phyloP scores from a whole-genome alignment of 2,329 filamentous ascomycete species.

The Beauveria pseudobassiana region DNA sequence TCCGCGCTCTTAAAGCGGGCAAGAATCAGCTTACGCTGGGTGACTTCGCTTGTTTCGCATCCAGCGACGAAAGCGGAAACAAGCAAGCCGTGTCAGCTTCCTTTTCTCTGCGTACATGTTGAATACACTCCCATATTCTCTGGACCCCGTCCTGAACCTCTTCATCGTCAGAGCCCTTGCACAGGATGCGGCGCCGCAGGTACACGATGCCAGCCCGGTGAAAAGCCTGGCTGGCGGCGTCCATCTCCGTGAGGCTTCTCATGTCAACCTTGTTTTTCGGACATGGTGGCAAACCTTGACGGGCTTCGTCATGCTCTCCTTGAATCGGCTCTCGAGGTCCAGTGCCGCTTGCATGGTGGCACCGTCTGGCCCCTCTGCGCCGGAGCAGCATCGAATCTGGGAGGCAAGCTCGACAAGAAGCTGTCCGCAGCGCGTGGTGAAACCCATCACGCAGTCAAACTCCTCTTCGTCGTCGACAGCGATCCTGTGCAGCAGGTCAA shows the following conservation, averaged over 20 bases:
- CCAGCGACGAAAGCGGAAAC: conserved; percentile 77
- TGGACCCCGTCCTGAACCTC: conserved; percentile 57
- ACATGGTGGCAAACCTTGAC: conserved; percentile 39
- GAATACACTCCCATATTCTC: conserved; percentile 55
- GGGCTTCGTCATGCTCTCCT: conserved; percentile 41
- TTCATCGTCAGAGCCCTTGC: conserved; percentile 46
- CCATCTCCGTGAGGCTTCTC: conserved; percentile 54
- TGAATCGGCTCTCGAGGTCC: conserved; percentile 53
- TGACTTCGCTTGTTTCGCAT: conserved; percentile 56
- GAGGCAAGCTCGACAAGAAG: conserved; percentile 48
- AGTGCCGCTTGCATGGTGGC: conserved; percentile 39
- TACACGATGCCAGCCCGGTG: conserved; percentile 74
- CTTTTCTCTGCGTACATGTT: conserved; percentile 55
- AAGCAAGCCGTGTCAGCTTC: conserved; percentile 68
- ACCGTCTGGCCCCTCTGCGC: not conserved
- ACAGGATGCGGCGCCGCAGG: conserved; percentile 65
- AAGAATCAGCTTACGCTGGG: conserved; percentile 53
- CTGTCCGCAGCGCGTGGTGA: conserved; percentile 60
- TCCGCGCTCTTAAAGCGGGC: conserved; percentile 61
- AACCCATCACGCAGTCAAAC: conserved; percentile 69
- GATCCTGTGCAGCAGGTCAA: not conserved
- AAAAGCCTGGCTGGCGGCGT: conserved; percentile 69
- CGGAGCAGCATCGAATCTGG: not conserved
- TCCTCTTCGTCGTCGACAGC: conserved; percentile 37
- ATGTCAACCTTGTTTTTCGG: conserved; percentile 41